Conservation (phyloP, 2,329 filamentous ascomycete genomes). For the Rosellinia necatrix region DNA sequence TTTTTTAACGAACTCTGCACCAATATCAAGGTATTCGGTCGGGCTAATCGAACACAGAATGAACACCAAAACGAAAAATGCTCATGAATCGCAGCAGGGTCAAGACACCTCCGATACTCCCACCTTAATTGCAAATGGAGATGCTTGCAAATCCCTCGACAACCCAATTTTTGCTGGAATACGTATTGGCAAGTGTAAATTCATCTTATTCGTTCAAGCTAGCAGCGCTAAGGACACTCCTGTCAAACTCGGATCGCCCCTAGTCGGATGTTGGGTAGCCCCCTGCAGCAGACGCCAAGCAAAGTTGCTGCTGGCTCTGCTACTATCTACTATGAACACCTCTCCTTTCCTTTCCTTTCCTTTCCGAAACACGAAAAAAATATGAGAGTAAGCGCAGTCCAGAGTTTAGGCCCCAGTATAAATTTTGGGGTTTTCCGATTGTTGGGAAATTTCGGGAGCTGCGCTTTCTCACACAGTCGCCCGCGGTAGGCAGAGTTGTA, state of each 20-base stretch:
- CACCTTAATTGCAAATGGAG: background rate
- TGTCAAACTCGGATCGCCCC: background rate
- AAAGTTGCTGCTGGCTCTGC: conserved; percentile 4
- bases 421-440: background rate
- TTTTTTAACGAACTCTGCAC: background rate
- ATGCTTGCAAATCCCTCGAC: conserved; percentile 5
- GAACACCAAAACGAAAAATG: background rate
- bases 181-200: conserved; percentile 3
- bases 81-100: background rate
- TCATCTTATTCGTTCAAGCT: background rate
- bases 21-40: background rate
- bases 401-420: background rate
- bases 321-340: conserved; percentile 1
- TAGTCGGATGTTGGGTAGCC: background rate
- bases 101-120: conserved; percentile 1
- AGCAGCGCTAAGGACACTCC: background rate
- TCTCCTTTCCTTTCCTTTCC: background rate
- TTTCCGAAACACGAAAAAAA: background rate
- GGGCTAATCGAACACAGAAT: conserved; percentile 2
- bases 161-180: conserved; percentile 3
- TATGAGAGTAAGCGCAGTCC: background rate
- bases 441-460: background rate
- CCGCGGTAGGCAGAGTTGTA: background rate
- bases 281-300: background rate
- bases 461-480: background rate